Base-by-base conservation (phyloP, 1,284 basidiomycete species). In the Violaceomyces palustris region DNA sequence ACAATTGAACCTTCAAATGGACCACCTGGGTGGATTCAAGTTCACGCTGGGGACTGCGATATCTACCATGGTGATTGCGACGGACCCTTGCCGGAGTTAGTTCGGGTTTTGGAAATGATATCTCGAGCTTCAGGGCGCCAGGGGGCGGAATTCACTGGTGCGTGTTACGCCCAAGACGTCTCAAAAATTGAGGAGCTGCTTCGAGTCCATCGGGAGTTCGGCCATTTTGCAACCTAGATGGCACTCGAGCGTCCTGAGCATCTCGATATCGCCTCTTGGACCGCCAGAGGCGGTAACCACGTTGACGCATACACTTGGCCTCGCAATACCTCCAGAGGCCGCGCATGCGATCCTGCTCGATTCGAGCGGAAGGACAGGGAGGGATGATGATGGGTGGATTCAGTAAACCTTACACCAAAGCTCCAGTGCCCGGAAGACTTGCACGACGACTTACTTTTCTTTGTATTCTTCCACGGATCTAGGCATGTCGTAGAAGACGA, bases 281-380 rank as follows among this genome's bases (percentile, higher is more conserved):
- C 91, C 91, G 26, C 91, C 91, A 2, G 89, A 90, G 33, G 91
- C 91, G 47, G 92, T 94, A 48, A 96, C 91, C 67, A 94, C 92
- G 72, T 92, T 93, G 69, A 94, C 81, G 52, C 94, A 82, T 31
- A 94, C 88, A 39, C 88, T 88, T 41, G 88, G 84, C 45, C 87
- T 83, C 34, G 79, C 87, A 46, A 83, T 82, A 28, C 86, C 84
- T 54, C 87, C 84, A 38, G 86, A 86, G 35, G 87, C 83, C 24
- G 85, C 83, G 61, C 38, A 27, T n/a, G 56, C 79, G 31, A 64
- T 87, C 85, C 53, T 62, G 28, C 12, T 14, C 8, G 14, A 27
- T 14, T 8, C 9, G 26, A 8, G 26, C 38, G 31, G 26, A 27
- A 42, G 21, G 30, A 8, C 15, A 36, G 9, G 32, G 9, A 9